Percentiles rank a stretch among this genome's conserved stretches.
Conservation (phyloP, 331 rosid species). For the Phaseolus coccineus region DNA sequence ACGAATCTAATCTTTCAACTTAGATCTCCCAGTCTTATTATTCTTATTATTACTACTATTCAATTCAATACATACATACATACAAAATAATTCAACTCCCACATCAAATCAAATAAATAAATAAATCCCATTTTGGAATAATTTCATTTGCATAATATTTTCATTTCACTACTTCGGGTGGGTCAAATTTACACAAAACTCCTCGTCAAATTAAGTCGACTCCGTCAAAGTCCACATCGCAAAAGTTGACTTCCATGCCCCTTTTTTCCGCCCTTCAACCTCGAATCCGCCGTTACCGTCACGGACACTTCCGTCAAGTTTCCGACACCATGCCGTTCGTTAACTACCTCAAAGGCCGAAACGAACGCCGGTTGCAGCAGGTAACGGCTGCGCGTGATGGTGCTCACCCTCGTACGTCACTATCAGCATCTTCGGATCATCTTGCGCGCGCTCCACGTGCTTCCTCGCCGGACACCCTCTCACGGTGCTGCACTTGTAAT, state of each 20-base stretch:
- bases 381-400: constrained; percentile 55
- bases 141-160: not conserved
- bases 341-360: not conserved
- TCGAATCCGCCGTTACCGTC: constrained; percentile 26
- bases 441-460: constrained; percentile 78
- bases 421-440: constrained; percentile 69
- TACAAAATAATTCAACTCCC: not conserved
- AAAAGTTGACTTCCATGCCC: constrained; percentile 33
- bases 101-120: not conserved
- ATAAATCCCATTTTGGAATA: not conserved
- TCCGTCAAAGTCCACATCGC: constrained; percentile 37
- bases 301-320: not conserved
- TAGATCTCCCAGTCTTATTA: constrained; percentile 25
- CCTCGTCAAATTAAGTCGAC: constrained; percentile 30
- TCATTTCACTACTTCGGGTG: not conserved
- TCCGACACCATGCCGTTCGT: not conserved
- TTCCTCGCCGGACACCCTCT: constrained; percentile 84
- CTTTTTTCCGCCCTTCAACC: not conserved
- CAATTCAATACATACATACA: too few relatives aligned
- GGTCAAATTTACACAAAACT: constrained; percentile 45
- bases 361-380: constrained; percentile 18
- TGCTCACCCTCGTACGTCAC: constrained; percentile 80
- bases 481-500: constrained; percentile 76
- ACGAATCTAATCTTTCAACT: constrained; percentile 43
- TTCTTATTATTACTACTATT: too few relatives aligned